Percentiles rank a stretch among this genome's conserved stretches.
These are phyloP conservation scores for Gracilariopsis chorda DNA, from an alignment of 23 red algal species.

Conservation along the genomic window DNA sequence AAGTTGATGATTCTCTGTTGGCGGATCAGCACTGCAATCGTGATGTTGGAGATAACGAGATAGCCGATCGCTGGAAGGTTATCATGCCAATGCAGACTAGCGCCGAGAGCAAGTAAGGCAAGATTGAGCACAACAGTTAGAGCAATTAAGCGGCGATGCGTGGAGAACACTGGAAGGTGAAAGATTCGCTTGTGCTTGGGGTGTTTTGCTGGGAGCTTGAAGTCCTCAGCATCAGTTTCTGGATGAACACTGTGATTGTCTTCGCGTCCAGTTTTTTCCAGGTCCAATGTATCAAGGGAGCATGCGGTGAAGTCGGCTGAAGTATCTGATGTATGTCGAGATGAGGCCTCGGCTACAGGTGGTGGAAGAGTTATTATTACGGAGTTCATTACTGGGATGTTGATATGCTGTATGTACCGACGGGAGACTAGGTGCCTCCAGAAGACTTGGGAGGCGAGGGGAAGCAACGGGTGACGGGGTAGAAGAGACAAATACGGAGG, in stretches of 20 bases:
- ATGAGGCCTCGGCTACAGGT: not conserved
- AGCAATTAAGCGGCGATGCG: slow-evolving; percentile 6
- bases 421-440: too few relatives aligned
- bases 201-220: not conserved
- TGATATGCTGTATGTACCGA: too few relatives aligned
- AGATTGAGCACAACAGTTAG: not conserved
- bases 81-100: not conserved
- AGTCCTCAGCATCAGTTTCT: not conserved
- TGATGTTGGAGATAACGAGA: slow-evolving; percentile 26
- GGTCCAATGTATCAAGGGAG: not conserved
- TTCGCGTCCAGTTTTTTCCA: not conserved
- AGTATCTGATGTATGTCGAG: not conserved
- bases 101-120: not conserved
- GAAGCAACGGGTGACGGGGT: too few relatives aligned
- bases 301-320: not conserved
- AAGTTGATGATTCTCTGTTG: slow-evolving; percentile 21
- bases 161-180: not conserved
- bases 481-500: too few relatives aligned
- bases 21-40: not conserved
- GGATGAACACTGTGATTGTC: not conserved
- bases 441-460: too few relatives aligned
- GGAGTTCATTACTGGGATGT: not conserved
- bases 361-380: not conserved
- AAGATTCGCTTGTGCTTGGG: slow-evolving; percentile 4
- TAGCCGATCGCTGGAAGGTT: not conserved